Percentiles rank a stretch among this genome's conserved stretches.
Conservation (phyloP, 2,329 filamentous ascomycete species). For the Diaporthe aspalathi region DNA sequence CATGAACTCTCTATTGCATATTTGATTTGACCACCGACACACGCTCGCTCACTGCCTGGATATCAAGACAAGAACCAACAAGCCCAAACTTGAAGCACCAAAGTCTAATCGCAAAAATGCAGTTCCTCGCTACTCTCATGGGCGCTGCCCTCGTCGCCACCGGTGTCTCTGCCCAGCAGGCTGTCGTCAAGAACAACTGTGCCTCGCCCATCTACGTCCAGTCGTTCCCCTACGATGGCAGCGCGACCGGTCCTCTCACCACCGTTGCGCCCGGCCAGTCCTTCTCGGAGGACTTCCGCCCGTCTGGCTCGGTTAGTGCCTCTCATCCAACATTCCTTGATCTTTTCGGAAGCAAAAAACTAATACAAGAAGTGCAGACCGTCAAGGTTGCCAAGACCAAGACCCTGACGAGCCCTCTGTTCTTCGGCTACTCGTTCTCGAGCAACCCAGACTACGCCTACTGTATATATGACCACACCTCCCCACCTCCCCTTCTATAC, state of each 20-base stretch:
- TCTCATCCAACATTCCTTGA: too few species aligned
- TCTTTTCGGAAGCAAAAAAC: neutral
- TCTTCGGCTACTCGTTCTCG: constrained; percentile 56
- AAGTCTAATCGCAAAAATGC: constrained; percentile 42
- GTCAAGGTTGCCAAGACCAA: constrained; percentile 55
- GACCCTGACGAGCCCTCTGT: constrained; percentile 52
- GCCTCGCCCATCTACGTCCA: constrained; percentile 50
- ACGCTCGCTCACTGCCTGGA: neutral
- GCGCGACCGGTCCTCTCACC: constrained; percentile 47
- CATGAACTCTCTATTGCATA: neutral
- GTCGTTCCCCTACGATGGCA: constrained; percentile 51
- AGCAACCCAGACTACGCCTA: constrained; percentile 52
- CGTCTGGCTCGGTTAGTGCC: constrained; percentile 51
- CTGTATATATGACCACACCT: constrained; percentile 47
- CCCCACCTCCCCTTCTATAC: too few species aligned
- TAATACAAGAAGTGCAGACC: constrained; percentile 45
- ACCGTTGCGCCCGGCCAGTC: constrained; percentile 48
- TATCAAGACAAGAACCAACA: neutral
- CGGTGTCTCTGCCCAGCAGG: constrained; percentile 49
- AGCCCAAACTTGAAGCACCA: neutral
- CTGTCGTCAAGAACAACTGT: constrained; percentile 53
- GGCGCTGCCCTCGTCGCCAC: constrained; percentile 49
- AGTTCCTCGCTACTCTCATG: constrained; percentile 45
- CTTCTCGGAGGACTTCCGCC: constrained; percentile 51
- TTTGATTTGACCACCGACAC: neutral